Base-by-base conservation (phyloP, 768 basidiomycete species). In the Imleria badia region DNA sequence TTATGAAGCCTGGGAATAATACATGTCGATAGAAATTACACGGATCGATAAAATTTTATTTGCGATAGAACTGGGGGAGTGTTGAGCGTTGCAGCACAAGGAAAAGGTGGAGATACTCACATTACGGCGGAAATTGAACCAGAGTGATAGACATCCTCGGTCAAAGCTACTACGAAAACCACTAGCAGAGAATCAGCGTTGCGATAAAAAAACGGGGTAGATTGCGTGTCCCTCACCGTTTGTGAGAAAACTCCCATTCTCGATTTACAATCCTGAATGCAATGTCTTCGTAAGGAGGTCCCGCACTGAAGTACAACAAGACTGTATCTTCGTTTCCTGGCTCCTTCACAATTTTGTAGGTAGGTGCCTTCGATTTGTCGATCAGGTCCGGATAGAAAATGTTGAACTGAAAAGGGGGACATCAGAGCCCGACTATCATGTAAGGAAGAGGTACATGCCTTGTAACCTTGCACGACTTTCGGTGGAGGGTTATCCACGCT, bases 341-440 rank as follows among this genome's bases (percentile, higher is more conserved):
- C 66, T 97, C 93, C 66, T 92, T 91, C 71, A 97, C 82, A 55
- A 98, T 91, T 70, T 91, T 93, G 76, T 98, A 99, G 8, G 93
- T 94, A 5, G 97, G 97, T 0, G 97, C 93, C 73, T 95, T 94
- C 31, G 90, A 85, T 71, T 97, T 97, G 78, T 99, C 96, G 73
- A 99, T 98, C 60, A 99, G 85, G 74, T 98, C 97, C 0, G 97
- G 97, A 71, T 98, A 99, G 77, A 99, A 98, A 45, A 99, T 93
- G 63, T 96, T 97, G 76, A 95, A 95, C 84, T 88, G 43, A 6
- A 58, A 58, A 45, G 53, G 58, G 9, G 62, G 45, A 59, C 46
- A 38, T 66, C 22, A 64, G 50, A 23, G 11, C 17, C 47, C 48
- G 38, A 34, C 46, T 36, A 20, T 14, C 30, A 11, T 43, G 17